phyloP scores from a whole-genome alignment of 192 early-diverging fungal species.

The Coemansia reversa region DNA sequence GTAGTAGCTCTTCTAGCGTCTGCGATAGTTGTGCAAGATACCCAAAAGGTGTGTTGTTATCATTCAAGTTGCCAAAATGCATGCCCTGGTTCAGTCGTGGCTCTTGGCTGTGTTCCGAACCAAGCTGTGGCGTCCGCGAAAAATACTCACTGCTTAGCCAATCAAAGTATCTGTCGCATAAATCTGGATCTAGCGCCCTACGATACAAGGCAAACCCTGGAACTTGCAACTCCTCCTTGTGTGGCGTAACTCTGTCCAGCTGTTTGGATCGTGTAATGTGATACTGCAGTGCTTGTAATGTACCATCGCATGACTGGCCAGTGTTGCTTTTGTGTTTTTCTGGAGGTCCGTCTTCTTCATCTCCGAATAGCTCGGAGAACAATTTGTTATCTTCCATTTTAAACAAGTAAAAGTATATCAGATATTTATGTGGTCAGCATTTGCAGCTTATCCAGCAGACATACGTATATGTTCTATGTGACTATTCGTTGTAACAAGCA shows the following conservation, averaged over 20 bases:
- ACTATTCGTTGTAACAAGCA: too few species aligned
- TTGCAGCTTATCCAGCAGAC: too few species aligned
- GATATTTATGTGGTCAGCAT: too few species aligned
- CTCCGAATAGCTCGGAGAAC: too few species aligned
- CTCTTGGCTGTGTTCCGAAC: background rate
- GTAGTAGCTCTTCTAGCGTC: slow-evolving; percentile 1
- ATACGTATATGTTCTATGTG: too few species aligned
- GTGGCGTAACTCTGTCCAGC: background rate
- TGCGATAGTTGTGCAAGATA: slow-evolving; percentile 8
- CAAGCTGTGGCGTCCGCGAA: slow-evolving; percentile 4
- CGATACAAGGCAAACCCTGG: slow-evolving; percentile 23
- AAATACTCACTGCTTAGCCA: slow-evolving; percentile 43
- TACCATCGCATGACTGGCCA: too few species aligned
- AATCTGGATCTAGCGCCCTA: background rate
- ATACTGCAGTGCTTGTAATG: too few species aligned
- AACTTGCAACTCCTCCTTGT: slow-evolving; percentile 1
- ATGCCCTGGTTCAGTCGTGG: slow-evolving; percentile 35
- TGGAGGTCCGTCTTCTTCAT: too few species aligned
- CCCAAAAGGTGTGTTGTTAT: slow-evolving; percentile 19
- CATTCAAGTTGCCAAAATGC: slow-evolving; percentile 33
- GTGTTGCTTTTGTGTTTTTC: too few species aligned
- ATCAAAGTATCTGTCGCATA: slow-evolving; percentile 19
- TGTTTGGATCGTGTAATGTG: too few species aligned
- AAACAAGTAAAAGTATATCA: too few species aligned
- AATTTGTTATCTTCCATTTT: too few species aligned